Evolutionary conservation across 1,139 yeast species (phyloP), one percentile per base, ranked within the genome.

Genomic region (Candida dubliniensis): DNA sequence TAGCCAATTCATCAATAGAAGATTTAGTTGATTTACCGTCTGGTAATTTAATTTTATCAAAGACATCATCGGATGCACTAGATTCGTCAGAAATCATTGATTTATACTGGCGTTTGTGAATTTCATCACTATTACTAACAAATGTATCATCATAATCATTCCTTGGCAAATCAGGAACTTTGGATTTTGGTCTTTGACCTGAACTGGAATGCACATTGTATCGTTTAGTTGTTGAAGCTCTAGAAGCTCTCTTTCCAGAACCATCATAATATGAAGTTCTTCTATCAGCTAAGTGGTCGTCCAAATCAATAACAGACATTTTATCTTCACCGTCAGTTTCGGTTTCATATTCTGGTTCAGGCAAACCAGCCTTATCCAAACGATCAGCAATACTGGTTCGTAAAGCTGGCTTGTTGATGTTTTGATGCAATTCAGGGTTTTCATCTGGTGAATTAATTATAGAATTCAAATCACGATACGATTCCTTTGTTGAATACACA

Each of bases 401-500:
- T 64, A 73, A 56, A 42, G 60, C 56, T 40, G 69, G 69, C 51
- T 53, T 52, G 1, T 59, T 49, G 59, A 59, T 63, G 34, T 64
- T 18, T 18, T 18, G 23, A 18, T 18, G 23, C 23, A 4, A 5
- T 18, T 18, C 23, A 5, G 23, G 23, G 23, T 18, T 18, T 18
- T 18, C 23, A 18, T 18, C 23, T 18, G 23, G 23, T 18, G 23
- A 18, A 5, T 18, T 18, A 50, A 82, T 61, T 41, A 80, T 75
- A 8, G 81, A 74, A 45, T 77, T 79, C 58, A 84, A 70, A 57
- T 84, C 84, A 36, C 76, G 76, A 54, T 77, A 84, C 0, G 89
- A 82, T 44, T 76, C 81, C 50, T 76, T 82, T 2, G 90, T 81
- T 1, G 90, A 84, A 53, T 83, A 82, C 64, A 84, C 69, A 0